Conservation (phyloP, 2,329 filamentous ascomycete species). For the Nothomitra cinnamomea region DNA sequence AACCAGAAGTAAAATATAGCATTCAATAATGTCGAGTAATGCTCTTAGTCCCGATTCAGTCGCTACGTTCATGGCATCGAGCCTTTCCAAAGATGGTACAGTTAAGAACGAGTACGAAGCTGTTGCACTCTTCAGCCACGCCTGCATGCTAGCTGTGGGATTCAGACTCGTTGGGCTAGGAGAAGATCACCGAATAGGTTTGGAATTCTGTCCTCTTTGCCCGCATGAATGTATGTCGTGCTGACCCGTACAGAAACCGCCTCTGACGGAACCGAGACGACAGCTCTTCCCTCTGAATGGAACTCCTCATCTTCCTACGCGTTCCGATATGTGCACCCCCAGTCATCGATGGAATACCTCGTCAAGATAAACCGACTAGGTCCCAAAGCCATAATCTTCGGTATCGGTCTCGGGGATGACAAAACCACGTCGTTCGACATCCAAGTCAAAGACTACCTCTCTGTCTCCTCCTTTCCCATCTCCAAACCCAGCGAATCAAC, state of each 20-base stretch:
- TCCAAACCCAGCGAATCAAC: conserved; percentile 21
- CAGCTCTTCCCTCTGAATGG: conserved; percentile 60
- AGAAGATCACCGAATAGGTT: conserved; percentile 62
- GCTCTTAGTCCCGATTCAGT: not conserved
- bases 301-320: conserved; percentile 56
- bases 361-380: conserved; percentile 71
- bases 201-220: conserved; percentile 8
- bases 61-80: conserved; percentile 2
- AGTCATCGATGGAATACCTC: conserved; percentile 72
- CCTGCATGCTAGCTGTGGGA: conserved; percentile 61
- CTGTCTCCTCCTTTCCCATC: conserved; percentile 39
- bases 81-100: not conserved
- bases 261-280: conserved; percentile 36
- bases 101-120: conserved; percentile 63
- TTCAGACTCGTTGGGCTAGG: conserved; percentile 73
- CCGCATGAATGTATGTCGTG: not conserved
- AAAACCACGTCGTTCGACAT: conserved; percentile 65
- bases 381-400: conserved; percentile 67
- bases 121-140: conserved; percentile 68
- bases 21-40: not conserved
- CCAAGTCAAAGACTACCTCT: conserved; percentile 56
- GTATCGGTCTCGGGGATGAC: conserved; percentile 63
- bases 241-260: conserved; percentile 30
- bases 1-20: not conserved
- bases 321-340: conserved; percentile 74